These are phyloP conservation scores for Lomentospora prolificans DNA, from an alignment of 2,329 filamentous ascomycete species.

Conservation along the genomic window DNA sequence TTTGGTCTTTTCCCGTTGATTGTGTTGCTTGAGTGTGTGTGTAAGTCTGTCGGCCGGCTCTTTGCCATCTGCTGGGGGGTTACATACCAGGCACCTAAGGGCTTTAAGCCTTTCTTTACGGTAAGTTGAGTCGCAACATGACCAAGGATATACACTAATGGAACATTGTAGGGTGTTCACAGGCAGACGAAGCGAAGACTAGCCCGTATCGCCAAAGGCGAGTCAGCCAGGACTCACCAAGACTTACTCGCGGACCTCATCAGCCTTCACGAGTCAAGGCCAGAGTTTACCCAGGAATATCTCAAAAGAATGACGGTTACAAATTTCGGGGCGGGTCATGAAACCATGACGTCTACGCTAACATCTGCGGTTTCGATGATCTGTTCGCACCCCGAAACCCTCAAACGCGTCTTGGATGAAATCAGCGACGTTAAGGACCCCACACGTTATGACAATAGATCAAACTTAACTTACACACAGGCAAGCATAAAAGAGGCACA, in stretches of 20 bases:
- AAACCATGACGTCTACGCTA: constrained; percentile 42
- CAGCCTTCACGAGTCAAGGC: constrained; percentile 31
- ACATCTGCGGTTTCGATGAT: constrained; percentile 39
- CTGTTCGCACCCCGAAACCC: constrained; percentile 25
- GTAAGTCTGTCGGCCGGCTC: constrained; percentile 23
- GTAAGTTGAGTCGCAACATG: constrained; percentile 20
- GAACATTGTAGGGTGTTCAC: constrained; percentile 11
- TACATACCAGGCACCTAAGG: constrained; percentile 30
- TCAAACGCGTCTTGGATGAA: constrained; percentile 21
- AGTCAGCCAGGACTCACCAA: constrained; percentile 16
- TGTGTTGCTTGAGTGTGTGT: constrained; percentile 28
- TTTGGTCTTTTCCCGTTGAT: constrained; percentile 38
- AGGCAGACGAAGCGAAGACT: constrained; percentile 12
- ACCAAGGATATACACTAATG: not conserved
- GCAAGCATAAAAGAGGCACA: constrained; percentile 42
- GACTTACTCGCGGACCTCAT: constrained; percentile 39
- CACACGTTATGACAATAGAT: constrained; percentile 10
- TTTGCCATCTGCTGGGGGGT: constrained; percentile 36
- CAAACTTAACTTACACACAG: constrained; percentile 24
- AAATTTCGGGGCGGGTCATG: constrained; percentile 46
- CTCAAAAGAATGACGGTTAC: constrained; percentile 42
- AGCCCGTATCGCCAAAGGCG: constrained; percentile 9
- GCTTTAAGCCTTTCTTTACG: constrained; percentile 39
- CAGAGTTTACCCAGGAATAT: constrained; percentile 36
- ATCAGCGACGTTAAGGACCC: not conserved